A percentile compares a stretch with the other conserved stretches of the same genome.
phyloP scores from a whole-genome alignment of 2,329 filamentous ascomycete genomes.

The Colletotrichum nymphaeae region DNA sequence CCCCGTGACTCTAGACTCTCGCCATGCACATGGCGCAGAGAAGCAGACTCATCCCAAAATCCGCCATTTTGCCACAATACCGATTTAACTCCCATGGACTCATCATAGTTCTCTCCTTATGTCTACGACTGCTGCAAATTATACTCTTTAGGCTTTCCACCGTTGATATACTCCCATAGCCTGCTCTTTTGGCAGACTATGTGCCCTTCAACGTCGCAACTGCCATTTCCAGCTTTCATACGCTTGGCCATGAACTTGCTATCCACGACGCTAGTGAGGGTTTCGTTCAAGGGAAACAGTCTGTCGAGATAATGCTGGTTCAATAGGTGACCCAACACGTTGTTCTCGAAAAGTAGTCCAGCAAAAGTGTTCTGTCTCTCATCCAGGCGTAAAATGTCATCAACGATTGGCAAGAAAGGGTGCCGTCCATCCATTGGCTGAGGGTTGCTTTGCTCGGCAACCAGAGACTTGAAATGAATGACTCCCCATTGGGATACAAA shows the following conservation, averaged over 20 bases:
- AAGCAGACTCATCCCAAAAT: not conserved
- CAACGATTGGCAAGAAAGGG: slow-evolving; percentile 40
- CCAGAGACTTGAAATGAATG: slow-evolving; percentile 65
- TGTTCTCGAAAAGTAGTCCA: slow-evolving; percentile 68
- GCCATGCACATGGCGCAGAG: not conserved
- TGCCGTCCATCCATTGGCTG: slow-evolving; percentile 48
- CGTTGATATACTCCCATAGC: slow-evolving; percentile 7
- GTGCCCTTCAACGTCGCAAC: not conserved
- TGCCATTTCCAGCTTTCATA: not conserved
- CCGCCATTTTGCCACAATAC: not conserved
- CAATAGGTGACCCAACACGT: slow-evolving; percentile 67
- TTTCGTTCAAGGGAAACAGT: slow-evolving; percentile 61
- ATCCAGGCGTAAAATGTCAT: slow-evolving; percentile 11
- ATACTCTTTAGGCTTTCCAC: not conserved
- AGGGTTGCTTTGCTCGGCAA: slow-evolving; percentile 51
- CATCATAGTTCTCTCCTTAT: not conserved
- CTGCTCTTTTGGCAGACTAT: not conserved
- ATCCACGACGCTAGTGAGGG: slow-evolving; percentile 21
- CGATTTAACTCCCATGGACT: not conserved
- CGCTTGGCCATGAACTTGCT: slow-evolving; percentile 13
- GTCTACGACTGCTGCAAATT: not conserved
- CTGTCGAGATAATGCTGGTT: slow-evolving; percentile 71
- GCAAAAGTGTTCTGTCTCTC: slow-evolving; percentile 63
- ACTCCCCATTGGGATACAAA: slow-evolving; percentile 82
- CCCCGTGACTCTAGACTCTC: not conserved